Evolutionary conservation across 2,329 filamentous ascomycete species (phyloP), one percentile per base, ranked within the genome.

Genomic region (Trichocomaceae sp.): DNA sequence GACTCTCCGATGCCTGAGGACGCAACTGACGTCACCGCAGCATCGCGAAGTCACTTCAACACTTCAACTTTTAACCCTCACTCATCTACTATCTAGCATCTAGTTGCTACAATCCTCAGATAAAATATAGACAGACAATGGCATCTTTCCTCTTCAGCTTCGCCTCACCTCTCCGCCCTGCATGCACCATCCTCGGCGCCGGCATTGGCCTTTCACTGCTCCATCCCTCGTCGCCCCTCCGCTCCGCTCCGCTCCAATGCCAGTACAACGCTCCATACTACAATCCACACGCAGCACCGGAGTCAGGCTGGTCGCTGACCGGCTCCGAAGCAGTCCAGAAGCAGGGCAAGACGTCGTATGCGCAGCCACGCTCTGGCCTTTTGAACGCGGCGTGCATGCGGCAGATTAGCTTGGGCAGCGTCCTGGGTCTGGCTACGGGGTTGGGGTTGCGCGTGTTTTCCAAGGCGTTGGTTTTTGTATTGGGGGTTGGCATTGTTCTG

Each of bases 351-450:
- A 64, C 64, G 8, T 51, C 55, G 2, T 29, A 20, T 22, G 23
- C 56, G 23, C 33, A 50, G 58, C 8, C 29, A 31, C 15, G 55
- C 57, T 35, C 47, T 9, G 41, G 64, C 5, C 57, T 70, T n/a
- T 49, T 71, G 54, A 69, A 63, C 10, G 63, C 65, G 17, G 63
- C 63, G 22, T 71, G 66, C 35, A 72, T 75, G 62, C 70, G 70
- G 15, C 74, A 77, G 61, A 66, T 76, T 46, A 75, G 72, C 59
- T 46, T 76, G 53, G 75, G 75, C 1, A 75, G 74, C 57, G 70
- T 76, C 8, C 58, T 77, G 46, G 75, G 75, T 2, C 58, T 77
- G 19, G 68, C 74, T 5, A 67, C 68, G 2, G 75, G 75, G 1
- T 62, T 77, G 49, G 68, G 74, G 13, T 55, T 77, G 59, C 66